A percentile compares a stretch with the other conserved stretches of the same genome.
phyloP scores from a whole-genome alignment of 192 early-diverging fungal genomes.

The Podochytrium sp. region DNA sequence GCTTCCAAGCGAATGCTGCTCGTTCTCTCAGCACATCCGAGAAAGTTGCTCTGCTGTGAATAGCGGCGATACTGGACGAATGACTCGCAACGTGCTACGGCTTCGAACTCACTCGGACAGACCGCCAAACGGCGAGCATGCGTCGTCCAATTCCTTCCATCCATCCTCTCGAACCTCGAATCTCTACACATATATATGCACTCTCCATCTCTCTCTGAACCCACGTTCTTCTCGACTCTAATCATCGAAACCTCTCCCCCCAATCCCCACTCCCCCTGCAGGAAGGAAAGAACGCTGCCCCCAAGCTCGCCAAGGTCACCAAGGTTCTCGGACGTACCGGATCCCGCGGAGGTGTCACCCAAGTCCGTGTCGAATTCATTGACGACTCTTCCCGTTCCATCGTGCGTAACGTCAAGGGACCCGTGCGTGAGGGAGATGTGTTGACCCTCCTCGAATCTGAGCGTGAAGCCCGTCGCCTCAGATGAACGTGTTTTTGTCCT shows the following conservation, averaged over 20 bases:
- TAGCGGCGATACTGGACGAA: too few species aligned
- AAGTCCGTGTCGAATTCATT: conserved; percentile 98
- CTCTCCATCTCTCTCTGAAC: conserved; percentile 40
- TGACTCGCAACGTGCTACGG: too few species aligned
- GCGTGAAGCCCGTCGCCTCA: conserved; percentile 98
- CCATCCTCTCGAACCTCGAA: not conserved
- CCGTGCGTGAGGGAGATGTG: conserved; percentile 95
- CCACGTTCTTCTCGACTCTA: conserved; percentile 97
- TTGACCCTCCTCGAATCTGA: conserved; percentile 98
- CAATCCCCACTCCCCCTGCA: conserved; percentile 96
- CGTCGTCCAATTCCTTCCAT: too few species aligned
- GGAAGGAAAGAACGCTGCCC: conserved; percentile 46
- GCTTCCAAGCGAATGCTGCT: too few species aligned
- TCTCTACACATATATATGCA: too few species aligned
- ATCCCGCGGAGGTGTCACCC: conserved; percentile 99
- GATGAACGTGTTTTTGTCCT: too few species aligned
- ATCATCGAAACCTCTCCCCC: conserved; percentile 91
- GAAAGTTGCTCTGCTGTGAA: too few species aligned
- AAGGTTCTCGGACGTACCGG: conserved; percentile 99
- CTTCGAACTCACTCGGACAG: too few species aligned
- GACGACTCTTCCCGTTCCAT: conserved; percentile 94
- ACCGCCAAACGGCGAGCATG: too few species aligned
- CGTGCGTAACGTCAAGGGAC: conserved; percentile 99
- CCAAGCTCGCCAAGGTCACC: conserved; percentile 92
- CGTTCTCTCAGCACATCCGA: too few species aligned